These are phyloP conservation scores for Vanrija humicola DNA, from an alignment of 1,284 basidiomycete genomes.

Conservation along the genomic window DNA sequence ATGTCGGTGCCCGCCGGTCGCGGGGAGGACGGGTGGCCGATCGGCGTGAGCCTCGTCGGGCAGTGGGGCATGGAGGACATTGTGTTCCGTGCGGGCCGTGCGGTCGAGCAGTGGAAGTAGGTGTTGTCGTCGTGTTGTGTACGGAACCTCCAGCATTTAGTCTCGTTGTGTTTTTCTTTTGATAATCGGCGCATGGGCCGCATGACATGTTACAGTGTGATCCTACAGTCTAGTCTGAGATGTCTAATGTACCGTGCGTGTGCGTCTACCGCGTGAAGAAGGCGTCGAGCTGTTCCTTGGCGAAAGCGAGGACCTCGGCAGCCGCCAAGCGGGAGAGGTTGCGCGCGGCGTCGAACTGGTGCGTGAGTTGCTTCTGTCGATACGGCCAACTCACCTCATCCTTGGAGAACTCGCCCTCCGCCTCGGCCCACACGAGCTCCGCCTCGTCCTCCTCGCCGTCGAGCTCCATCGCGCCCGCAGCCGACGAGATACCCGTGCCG, in stretches of 20 bases:
- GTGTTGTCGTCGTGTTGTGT: too few relatives aligned
- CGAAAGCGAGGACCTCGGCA: constrained; percentile 19
- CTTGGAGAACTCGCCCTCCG: constrained; percentile 43
- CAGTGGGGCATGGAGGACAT: constrained; percentile 83
- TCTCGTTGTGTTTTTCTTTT: too few relatives aligned
- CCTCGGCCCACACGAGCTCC: constrained; percentile 51
- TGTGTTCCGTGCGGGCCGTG: constrained; percentile 57
- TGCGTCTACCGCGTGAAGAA: neutral
- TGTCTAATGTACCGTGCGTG: too few relatives aligned
- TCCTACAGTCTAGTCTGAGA: too few relatives aligned
- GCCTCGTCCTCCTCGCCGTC: constrained; percentile 51
- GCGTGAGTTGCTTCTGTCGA: constrained; percentile 2
- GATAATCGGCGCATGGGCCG: too few relatives aligned
- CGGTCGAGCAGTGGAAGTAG: constrained; percentile 29
- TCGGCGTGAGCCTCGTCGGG: constrained; percentile 78
- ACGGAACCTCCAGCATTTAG: too few relatives aligned
- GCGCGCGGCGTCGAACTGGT: constrained; percentile 27
- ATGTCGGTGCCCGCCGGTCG: constrained; percentile 64
- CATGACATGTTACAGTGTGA: too few relatives aligned
- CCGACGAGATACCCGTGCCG: constrained; percentile 37
- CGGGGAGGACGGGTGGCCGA: constrained; percentile 68
- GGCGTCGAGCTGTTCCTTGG: constrained; percentile 12
- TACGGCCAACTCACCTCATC: constrained; percentile 23
- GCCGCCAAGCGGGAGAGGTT: constrained; percentile 21
- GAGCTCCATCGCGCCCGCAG: constrained; percentile 52